Percentiles rank a stretch among this genome's conserved stretches.
Conservation (phyloP, 2,329 filamentous ascomycete species). For the Mariannaea sp. region DNA sequence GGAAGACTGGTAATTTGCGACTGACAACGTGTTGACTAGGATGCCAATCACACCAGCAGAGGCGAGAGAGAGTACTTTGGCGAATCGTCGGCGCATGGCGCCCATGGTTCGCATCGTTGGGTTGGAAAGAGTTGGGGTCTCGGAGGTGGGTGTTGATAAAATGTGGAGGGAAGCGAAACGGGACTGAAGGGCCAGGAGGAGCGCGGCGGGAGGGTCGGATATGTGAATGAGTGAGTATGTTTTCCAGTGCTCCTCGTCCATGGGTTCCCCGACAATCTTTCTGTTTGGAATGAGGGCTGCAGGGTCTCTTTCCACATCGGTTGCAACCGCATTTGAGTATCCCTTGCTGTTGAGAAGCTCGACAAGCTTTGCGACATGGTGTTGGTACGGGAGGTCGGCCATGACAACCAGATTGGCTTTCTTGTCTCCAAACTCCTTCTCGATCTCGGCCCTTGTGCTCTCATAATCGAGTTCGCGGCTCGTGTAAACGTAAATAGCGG, state of each 20-base stretch:
- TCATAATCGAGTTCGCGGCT: conserved; percentile 69
- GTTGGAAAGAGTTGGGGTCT: conserved; percentile 54
- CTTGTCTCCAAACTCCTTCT: conserved; percentile 68
- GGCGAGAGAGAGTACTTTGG: conserved; percentile 77
- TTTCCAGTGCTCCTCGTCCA: conserved; percentile 54
- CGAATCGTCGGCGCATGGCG: conserved; percentile 83
- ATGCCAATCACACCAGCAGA: conserved; percentile 89
- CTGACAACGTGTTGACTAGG: conserved; percentile 91
- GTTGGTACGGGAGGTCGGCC: conserved; percentile 86
- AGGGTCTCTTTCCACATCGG: conserved; percentile 77
- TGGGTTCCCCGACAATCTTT: conserved; percentile 56
- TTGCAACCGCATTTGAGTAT: conserved; percentile 72
- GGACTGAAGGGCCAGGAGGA: conserved; percentile 85
- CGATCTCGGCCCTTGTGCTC: conserved; percentile 63
- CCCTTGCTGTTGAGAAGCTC: conserved; percentile 61
- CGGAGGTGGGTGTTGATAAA: conserved; percentile 66
- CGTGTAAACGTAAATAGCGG: conserved; percentile 91
- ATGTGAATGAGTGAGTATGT: conserved; percentile 84
- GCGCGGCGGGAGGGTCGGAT: conserved; percentile 75
- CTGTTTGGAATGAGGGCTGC: conserved; percentile 84
- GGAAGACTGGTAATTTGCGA: conserved; percentile 85
- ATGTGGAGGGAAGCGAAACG: conserved; percentile 80
- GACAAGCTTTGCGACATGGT: conserved; percentile 68
- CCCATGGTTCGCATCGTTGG: conserved; percentile 52
- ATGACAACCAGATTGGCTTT: conserved; percentile 74